Evolutionary conservation across 805 yeast species (phyloP), one percentile per base, ranked within the genome.

Genomic region (Saturnispora besseyi): DNA sequence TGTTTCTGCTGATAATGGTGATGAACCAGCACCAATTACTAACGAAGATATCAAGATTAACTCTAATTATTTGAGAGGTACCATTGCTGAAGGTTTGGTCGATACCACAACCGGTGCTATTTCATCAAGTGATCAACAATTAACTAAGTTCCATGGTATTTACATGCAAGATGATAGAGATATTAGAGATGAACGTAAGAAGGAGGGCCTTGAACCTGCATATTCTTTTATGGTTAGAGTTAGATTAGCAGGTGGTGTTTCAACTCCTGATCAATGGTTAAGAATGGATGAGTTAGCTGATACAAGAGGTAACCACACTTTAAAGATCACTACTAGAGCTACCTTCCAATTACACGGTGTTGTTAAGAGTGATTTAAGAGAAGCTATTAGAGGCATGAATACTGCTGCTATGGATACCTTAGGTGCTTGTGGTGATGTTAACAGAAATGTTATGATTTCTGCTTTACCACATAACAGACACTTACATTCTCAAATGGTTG

Each of bases 91-190:
- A 66, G 96, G 91, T 34, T 76, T 91, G 52, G 62, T 66, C 50
- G 97, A 91, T 65, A 75, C 76, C 51, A 74, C 88, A 4, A 91
- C 98, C 9, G 96, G 97, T 55, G 90, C 96, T 13, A 86, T 91
- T 57, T 77, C 84, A 56, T 93, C 96, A 12, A 78, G 79, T 51
- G 97, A 89, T 68, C 95, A 89, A 70, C 97, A 90, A 69, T 69
- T 91, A 66, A 89, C 97, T 57, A 91, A 91, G 70, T 91, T 91
- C 79, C 98, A 91, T 68, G 98, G 98, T 70, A 88, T 89, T 58
- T 91, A 91, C 67, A 88, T 91, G 96, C 98, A 91, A 72, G 98
- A 91, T 67, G 98, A 91, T 66, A 87, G 98, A 73, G 98, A 91
- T 68, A 74, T 91, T 52, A 79, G 98, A 67, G 98, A 91, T 50